phyloP scores from a whole-genome alignment of 2,329 filamentous ascomycete genomes.

The Scedosporium minutisporum region DNA sequence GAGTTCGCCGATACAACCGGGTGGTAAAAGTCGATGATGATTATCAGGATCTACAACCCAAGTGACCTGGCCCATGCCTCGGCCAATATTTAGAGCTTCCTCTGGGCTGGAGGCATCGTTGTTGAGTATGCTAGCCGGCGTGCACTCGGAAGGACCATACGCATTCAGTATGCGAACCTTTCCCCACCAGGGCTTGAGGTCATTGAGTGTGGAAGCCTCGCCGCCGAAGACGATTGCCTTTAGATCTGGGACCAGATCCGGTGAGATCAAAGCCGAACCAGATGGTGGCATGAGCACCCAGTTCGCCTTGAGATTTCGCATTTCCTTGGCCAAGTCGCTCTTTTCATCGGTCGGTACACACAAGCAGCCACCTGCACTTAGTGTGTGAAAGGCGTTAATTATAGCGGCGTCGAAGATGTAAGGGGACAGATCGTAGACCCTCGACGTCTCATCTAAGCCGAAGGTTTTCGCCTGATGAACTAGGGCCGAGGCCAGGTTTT shows the following conservation, averaged over 20 bases:
- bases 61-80: constrained; percentile 33
- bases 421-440: constrained; percentile 37
- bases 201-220: constrained; percentile 18
- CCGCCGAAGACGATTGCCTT: constrained; percentile 39
- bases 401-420: constrained; percentile 26
- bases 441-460: constrained; percentile 25
- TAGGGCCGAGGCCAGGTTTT: constrained; percentile 35
- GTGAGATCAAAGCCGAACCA: constrained; percentile 44
- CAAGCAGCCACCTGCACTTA: too few relatives aligned
- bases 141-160: constrained; percentile 32
- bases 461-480: constrained; percentile 31
- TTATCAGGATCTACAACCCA: constrained; percentile 42
- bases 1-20: constrained; percentile 41
- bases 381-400: too few relatives aligned
- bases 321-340: constrained; percentile 22
- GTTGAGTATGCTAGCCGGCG: constrained; percentile 40
- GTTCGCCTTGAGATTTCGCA: constrained; percentile 43
- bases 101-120: constrained; percentile 15
- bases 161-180: constrained; percentile 38
- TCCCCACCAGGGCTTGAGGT: constrained; percentile 27
- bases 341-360: too few relatives aligned
- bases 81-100: constrained; percentile 33
- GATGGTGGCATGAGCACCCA: constrained; percentile 37
- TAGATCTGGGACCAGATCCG: constrained; percentile 34
- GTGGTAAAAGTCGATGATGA: constrained; percentile 33